Base-by-base conservation (phyloP, 2,329 filamentous ascomycete genomes). In the Plenodomus tracheiphilus region DNA sequence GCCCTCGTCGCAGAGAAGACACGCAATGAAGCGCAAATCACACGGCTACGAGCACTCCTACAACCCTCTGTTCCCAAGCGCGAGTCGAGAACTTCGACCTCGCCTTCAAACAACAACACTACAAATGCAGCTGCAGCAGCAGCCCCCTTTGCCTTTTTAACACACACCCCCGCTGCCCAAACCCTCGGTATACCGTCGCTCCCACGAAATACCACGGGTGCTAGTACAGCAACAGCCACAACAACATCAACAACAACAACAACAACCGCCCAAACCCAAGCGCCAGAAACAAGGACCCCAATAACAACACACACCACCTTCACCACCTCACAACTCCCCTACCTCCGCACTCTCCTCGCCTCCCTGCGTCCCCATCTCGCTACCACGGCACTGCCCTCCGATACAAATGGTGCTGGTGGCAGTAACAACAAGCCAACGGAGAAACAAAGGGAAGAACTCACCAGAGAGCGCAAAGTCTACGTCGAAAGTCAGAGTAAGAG, bases 301-400 rank as follows among this genome's bases (percentile, higher is more conserved):
- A 77, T 91, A 21, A 81, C 82, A 10, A 90, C 88, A 3, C 89
- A 88, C 16, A 83, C 88, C 0, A 81, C 84, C 15, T 96, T 97
- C 70, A 85, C 89, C 0, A 79, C 95, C 17, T 88, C 87, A 2
- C 93, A 97, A 68, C 78, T 97, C 17, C 89, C 91, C 21, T 85
- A 90, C 0, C 78, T 99, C 39, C 85, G 89, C 49, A 77, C 84
- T 7, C 78, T 95, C 7, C 77, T 96, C 41, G 78, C 83, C 9
- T 80, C 82, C 11, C 76, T 96, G 30, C 78, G 85, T 53, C 85
- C 88, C 0, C 84, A 86, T 50, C 74, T 95, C 21, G 59, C 63
- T 22, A 75, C 40, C 71, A 78, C 54, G 53, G 65, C 36, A 53
- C 60, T 54, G 56, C 67, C 42, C 11, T 19, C n/a, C n/a, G n/a